phyloP scores from a whole-genome alignment of 2,329 filamentous ascomycete species.

The Apiospora rasikravindrae region DNA sequence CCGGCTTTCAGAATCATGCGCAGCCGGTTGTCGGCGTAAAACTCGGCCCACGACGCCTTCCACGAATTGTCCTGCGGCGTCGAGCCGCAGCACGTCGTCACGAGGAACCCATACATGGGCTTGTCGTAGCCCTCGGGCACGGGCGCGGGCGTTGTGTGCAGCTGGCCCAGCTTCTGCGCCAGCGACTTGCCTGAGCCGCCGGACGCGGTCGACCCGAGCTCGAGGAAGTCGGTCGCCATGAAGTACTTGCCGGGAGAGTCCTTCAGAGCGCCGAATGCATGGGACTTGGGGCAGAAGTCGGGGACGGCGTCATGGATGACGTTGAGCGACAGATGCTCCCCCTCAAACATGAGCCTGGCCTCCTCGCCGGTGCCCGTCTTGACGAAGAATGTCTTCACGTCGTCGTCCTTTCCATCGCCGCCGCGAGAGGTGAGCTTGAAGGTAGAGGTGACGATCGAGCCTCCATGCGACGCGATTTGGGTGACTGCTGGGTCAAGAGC shows the following conservation, averaged over 20 bases:
- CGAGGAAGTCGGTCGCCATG: slow-evolving; percentile 80
- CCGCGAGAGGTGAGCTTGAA: slow-evolving; percentile 61
- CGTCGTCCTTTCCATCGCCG: slow-evolving; percentile 31
- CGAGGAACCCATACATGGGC: slow-evolving; percentile 82
- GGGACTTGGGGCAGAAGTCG: slow-evolving; percentile 74
- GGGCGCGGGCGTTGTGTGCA: slow-evolving; percentile 80
- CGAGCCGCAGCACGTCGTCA: slow-evolving; percentile 84
- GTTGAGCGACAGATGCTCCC: slow-evolving; percentile 83
- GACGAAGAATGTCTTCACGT: slow-evolving; percentile 67
- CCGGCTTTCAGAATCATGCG: slow-evolving; percentile 65
- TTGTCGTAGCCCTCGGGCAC: slow-evolving; percentile 60
- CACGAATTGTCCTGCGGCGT: slow-evolving; percentile 82
- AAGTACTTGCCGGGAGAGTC: slow-evolving; percentile 59
- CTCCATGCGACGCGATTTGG: slow-evolving; percentile 64
- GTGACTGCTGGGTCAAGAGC: slow-evolving; percentile 59
- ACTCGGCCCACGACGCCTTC: slow-evolving; percentile 78
- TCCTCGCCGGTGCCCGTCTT: slow-evolving; percentile 69
- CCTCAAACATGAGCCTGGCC: slow-evolving; percentile 72
- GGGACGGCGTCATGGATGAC: slow-evolving; percentile 77
- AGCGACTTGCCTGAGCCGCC: slow-evolving; percentile 61
- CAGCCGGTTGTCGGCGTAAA: slow-evolving; percentile 80
- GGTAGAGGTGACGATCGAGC: slow-evolving; percentile 72
- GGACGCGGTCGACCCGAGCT: slow-evolving; percentile 56
- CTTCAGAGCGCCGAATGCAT: slow-evolving; percentile 70
- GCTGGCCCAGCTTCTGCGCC: slow-evolving; percentile 75